A percentile compares a stretch with the other conserved stretches of the same genome.
Evolutionary conservation across 257 asterid species (phyloP).

Genomic region (Solanum paucissectum): DNA sequence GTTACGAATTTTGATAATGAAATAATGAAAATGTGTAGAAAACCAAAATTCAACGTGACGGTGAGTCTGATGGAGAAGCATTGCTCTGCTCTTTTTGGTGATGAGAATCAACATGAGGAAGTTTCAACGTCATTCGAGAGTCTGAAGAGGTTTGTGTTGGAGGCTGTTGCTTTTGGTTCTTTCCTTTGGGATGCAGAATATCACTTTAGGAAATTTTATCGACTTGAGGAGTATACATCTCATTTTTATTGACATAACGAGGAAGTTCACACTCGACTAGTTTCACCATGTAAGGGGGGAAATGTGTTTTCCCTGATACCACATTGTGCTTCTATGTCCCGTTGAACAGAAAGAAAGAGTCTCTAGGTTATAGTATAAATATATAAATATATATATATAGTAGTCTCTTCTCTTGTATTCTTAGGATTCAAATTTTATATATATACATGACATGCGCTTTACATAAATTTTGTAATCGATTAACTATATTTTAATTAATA

Average conservation of each 20-base stretch:
- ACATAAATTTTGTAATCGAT: too few species aligned
- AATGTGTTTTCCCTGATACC: not conserved
- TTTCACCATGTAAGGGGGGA: not conserved
- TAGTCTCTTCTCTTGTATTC: not conserved
- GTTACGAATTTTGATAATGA: constrained; percentile 49
- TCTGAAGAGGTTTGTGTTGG: constrained; percentile 66
- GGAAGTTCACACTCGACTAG: not conserved
- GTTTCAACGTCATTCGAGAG: constrained; percentile 62
- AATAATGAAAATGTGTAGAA: constrained; percentile 44
- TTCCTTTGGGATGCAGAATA: constrained; percentile 71
- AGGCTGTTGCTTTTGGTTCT: constrained; percentile 76
- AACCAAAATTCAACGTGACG: constrained; percentile 55
- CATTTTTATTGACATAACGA: too few species aligned
- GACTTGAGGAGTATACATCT: constrained; percentile 25
- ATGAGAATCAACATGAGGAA: constrained; percentile 20
- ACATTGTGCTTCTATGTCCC: too few species aligned
- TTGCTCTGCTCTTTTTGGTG: constrained; percentile 58
- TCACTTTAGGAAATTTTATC: constrained; percentile 28
- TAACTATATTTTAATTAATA: too few species aligned
- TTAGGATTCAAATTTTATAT: too few species aligned
- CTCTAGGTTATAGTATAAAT: too few species aligned
- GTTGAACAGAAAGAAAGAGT: too few species aligned
- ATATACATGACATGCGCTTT: too few species aligned
- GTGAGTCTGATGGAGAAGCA: constrained; percentile 55
- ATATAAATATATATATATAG: too few species aligned